A percentile compares a stretch with the other conserved stretches of the same genome.
These are phyloP conservation scores for Penicillium cinerascens DNA, from an alignment of 495 filamentous ascomycete species.

Conservation along the genomic window DNA sequence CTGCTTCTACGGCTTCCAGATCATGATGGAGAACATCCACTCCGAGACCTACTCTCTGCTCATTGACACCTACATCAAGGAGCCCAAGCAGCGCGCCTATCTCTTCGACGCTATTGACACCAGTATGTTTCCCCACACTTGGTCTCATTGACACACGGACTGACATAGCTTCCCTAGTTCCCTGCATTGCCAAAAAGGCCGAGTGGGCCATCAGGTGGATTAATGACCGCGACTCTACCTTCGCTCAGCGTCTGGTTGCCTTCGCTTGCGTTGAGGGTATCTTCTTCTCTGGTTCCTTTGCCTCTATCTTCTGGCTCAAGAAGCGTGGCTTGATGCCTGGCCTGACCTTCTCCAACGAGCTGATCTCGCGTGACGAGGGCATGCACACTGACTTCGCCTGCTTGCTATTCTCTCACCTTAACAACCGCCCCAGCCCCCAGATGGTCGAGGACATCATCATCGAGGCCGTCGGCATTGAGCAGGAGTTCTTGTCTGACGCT, in stretches of 20 bases:
- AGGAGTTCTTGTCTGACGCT: conserved; percentile 96
- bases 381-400: conserved; percentile 99
- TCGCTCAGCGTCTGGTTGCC: conserved; percentile 91
- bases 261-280: conserved; percentile 99
- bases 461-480: conserved; percentile 91
- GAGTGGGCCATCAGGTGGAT: conserved; percentile 98
- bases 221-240: conserved; percentile 83
- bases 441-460: conserved; percentile 82
- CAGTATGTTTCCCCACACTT: conserved; percentile 51
- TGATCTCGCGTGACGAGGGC: conserved; percentile 99
- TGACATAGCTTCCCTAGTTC: conserved; percentile 54
- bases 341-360: conserved; percentile 98
- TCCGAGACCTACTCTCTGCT: conserved; percentile 98
- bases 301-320: conserved; percentile 99
- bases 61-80: conserved; percentile 99
- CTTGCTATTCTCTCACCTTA: conserved; percentile 91
- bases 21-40: conserved; percentile 99
- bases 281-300: conserved; percentile 99
- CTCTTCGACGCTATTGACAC: conserved; percentile 98
- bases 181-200: conserved; percentile 95
- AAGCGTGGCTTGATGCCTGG: conserved; percentile 99
- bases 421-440: conserved; percentile 80
- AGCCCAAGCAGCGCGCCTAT: conserved; percentile 90
- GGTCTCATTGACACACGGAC: conserved; percentile 1
- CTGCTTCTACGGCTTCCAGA: conserved; percentile 99